Percentiles rank a stretch among this genome's conserved stretches.
phyloP scores from a whole-genome alignment of 495 filamentous ascomycete species.

The Xylaria nigripes region DNA sequence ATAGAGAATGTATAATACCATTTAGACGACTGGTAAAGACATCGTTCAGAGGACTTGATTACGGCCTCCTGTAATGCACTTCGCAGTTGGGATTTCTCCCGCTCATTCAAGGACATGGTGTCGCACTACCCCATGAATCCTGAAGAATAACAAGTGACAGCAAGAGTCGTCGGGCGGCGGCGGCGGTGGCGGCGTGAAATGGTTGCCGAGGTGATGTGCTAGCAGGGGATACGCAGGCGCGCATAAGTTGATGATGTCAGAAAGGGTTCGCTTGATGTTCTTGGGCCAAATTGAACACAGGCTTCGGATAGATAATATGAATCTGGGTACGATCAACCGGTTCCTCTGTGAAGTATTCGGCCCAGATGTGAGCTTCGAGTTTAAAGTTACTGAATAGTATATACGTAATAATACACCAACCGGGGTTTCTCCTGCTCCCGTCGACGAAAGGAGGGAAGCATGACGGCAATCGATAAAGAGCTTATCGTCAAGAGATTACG shows the following conservation, averaged over 20 bases:
- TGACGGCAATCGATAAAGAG: slow-evolving; percentile 3
- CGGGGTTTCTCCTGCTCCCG: no score
- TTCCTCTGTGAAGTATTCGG: no score
- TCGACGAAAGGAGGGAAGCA: no score
- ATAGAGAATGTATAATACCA: slow-evolving; percentile 51
- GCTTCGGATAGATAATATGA: not conserved
- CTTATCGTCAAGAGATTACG: not conserved
- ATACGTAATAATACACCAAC: no score
- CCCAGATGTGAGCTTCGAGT: no score
- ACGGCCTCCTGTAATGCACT: slow-evolving; percentile 71
- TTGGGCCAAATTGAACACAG: not conserved
- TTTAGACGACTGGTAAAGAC: slow-evolving; percentile 94
- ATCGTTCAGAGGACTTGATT: slow-evolving; percentile 85
- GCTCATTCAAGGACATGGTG: slow-evolving; percentile 35
- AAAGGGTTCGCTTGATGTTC: not conserved
- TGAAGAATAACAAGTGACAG: not conserved
- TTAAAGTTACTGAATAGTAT: no score
- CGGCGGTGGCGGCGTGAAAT: not conserved
- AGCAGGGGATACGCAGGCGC: not conserved
- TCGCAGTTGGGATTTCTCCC: slow-evolving; percentile 43
- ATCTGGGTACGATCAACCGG: not conserved
- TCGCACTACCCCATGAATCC: slow-evolving; percentile 4
- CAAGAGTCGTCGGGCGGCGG: not conserved
- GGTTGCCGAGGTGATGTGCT: not conserved
- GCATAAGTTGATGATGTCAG: not conserved